Conservation (phyloP, 306 rosid species). For the Datisca glomerata region DNA sequence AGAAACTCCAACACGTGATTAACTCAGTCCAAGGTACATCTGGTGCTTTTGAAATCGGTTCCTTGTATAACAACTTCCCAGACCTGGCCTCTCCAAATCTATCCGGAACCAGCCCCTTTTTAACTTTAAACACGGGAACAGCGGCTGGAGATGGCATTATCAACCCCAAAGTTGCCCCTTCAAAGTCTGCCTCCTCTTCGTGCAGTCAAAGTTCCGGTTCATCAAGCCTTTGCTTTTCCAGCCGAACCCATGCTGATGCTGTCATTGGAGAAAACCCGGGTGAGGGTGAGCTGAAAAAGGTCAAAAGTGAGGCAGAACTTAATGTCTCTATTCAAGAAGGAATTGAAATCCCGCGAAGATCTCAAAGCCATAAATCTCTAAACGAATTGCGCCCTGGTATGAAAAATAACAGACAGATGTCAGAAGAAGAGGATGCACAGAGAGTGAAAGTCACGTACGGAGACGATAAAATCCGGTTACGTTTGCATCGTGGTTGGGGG, state of each 20-base stretch:
- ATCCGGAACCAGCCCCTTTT: conserved; percentile 31
- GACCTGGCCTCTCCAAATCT: conserved; percentile 65
- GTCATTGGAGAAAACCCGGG: conserved; percentile 24
- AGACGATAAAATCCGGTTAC: conserved; percentile 71
- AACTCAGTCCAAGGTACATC: conserved; percentile 90
- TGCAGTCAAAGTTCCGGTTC: conserved; percentile 60
- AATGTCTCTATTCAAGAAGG: conserved; percentile 25
- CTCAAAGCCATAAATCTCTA: conserved; percentile 51
- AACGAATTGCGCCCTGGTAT: conserved; percentile 13
- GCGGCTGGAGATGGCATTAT: conserved; percentile 27
- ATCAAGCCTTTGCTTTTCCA: conserved; percentile 79
- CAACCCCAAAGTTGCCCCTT: conserved; percentile 35
- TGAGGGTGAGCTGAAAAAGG: conserved; percentile 39
- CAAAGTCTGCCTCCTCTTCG: conserved; percentile 57
- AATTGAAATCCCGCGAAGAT: conserved; percentile 30
- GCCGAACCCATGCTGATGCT: conserved; percentile 35
- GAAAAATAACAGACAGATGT: conserved; percentile 8
- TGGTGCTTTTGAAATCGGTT: conserved; percentile 67
- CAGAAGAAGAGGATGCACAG: conserved; percentile 21
- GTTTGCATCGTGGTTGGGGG: conserved; percentile 41
- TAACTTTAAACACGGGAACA: conserved; percentile 38
- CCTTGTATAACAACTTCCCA: conserved; percentile 71
- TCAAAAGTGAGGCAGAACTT: conserved; percentile 60
- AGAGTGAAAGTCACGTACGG: conserved; percentile 63
- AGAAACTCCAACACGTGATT: conserved; percentile 78